Conservation (phyloP, 768 basidiomycete genomes). For the Mycena polygramma region DNA sequence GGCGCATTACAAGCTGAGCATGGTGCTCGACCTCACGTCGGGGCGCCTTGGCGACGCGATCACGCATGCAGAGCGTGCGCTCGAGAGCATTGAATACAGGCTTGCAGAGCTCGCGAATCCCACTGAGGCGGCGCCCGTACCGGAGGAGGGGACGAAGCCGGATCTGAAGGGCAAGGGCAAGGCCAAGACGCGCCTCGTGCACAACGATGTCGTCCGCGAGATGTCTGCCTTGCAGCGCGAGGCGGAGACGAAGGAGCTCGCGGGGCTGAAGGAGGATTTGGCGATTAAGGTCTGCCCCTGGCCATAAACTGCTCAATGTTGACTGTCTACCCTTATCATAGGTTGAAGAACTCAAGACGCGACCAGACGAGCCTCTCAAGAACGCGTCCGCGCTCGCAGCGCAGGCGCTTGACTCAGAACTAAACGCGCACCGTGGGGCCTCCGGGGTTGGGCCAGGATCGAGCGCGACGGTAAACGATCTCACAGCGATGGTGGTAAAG, state of each 20-base stretch:
- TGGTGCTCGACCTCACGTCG: conserved; percentile 92
- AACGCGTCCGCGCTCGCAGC: conserved; percentile 80
- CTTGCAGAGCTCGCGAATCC: conserved; percentile 67
- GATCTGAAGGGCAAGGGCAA: conserved; percentile 77
- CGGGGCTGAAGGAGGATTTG: conserved; percentile 82
- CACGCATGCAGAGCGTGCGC: conserved; percentile 81
- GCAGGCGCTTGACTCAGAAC: conserved; percentile 77
- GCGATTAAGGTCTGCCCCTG: conserved; percentile 75
- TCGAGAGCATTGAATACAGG: conserved; percentile 83
- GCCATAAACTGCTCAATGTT: conserved; percentile 12
- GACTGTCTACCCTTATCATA: conserved; percentile 44
- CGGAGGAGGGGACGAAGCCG: too few species aligned
- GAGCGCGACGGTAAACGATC: conserved; percentile 74
- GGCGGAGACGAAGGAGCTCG: conserved; percentile 83
- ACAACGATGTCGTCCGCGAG: conserved; percentile 69
- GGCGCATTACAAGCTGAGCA: conserved; percentile 94
- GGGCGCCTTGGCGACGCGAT: conserved; percentile 88
- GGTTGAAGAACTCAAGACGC: conserved; percentile 92
- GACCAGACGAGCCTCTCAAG: conserved; percentile 70
- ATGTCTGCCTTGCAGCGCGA: conserved; percentile 84
- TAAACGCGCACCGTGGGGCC: conserved; percentile 64
- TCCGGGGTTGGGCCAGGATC: too few species aligned
- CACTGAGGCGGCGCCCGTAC: conserved; percentile 22
- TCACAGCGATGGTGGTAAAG: conserved; percentile 89
- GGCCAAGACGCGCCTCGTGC: conserved; percentile 57